Evolutionary conservation across 768 basidiomycete species (phyloP).

Genomic region (Polyporus arcularius): DNA sequence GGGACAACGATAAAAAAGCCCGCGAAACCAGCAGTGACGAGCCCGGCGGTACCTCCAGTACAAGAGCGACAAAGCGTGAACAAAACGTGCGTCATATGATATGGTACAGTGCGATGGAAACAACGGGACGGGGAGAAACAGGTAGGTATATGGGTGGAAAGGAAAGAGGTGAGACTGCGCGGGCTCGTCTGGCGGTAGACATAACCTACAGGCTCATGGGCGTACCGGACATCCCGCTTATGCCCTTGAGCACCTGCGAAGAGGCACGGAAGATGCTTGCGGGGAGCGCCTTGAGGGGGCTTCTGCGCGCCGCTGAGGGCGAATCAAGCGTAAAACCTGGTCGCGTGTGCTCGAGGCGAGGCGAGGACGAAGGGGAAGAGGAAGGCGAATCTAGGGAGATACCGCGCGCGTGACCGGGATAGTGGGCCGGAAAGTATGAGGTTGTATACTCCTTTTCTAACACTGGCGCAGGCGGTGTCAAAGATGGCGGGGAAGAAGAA

Average conservation of each 20-base stretch:
- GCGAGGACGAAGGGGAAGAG: conserved; percentile 11
- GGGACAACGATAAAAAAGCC: too few species aligned
- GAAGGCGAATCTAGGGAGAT: conserved; percentile 1
- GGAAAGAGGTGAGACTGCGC: background rate
- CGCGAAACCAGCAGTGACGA: background rate
- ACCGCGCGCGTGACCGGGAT: background rate
- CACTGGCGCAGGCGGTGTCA: background rate
- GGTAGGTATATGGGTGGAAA: background rate
- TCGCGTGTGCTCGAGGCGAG: conserved; percentile 6
- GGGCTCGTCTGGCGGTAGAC: background rate
- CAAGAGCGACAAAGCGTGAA: background rate
- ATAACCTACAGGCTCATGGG: conserved; percentile 18
- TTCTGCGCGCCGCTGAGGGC: conserved; percentile 1
- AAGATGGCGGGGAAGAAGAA: background rate
- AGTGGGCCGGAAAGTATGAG: conserved; percentile 9
- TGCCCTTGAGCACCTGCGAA: conserved; percentile 31
- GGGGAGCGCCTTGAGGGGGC: conserved; percentile 13
- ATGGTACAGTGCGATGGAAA: conserved; percentile 7
- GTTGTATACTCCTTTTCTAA: conserved; percentile 1
- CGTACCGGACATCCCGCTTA: conserved; percentile 23
- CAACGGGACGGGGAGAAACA: background rate
- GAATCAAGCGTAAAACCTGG: background rate
- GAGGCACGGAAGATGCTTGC: conserved; percentile 29
- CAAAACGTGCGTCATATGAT: background rate
- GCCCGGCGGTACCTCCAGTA: background rate